These are phyloP conservation scores for Fragosphaeria purpurea DNA, from an alignment of 2,329 filamentous ascomycete species.

Conservation along the genomic window DNA sequence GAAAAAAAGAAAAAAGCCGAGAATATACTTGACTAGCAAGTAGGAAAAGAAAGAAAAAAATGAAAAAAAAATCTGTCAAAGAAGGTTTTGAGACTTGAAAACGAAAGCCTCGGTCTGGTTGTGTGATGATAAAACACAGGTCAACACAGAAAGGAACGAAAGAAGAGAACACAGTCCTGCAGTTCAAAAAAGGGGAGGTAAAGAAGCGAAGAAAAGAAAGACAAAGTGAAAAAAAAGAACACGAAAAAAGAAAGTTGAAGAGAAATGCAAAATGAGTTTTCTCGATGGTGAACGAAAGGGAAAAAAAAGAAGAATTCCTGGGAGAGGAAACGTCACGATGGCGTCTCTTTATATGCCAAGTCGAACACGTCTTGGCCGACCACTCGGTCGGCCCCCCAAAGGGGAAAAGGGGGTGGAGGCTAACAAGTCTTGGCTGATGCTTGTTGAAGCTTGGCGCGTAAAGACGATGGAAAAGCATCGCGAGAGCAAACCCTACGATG, in stretches of 20 bases:
- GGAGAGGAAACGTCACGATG: constrained; percentile 18
- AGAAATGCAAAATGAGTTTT: constrained; percentile 8
- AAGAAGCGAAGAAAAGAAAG: constrained; percentile 17
- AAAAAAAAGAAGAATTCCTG: constrained; percentile 12
- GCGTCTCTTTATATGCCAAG: too few species aligned
- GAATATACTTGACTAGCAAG: constrained; percentile 5
- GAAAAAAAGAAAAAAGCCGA: constrained; percentile 6
- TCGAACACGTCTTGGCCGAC: too few species aligned
- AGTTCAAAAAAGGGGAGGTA: constrained; percentile 30
- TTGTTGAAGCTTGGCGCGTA: too few species aligned
- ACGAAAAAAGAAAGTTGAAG: constrained; percentile 8
- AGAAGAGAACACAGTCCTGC: constrained; percentile 33
- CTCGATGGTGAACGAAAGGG: constrained; percentile 19
- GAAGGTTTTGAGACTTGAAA: not conserved
- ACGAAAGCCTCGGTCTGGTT: constrained; percentile 18
- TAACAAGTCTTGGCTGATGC: not conserved
- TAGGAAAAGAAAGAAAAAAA: constrained; percentile 15
- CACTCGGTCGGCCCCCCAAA: constrained; percentile 15
- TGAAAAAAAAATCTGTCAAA: constrained; percentile 2
- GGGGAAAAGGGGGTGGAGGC: constrained; percentile 5
- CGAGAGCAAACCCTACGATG: too few species aligned
- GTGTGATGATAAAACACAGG: constrained; percentile 22
- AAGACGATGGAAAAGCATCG: too few species aligned
- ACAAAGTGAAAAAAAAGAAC: constrained; percentile 10
- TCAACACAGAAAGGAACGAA: constrained; percentile 30